Evolutionary conservation across 192 early-diverging fungal species (phyloP).

Genomic region (Coemansia sp.): DNA sequence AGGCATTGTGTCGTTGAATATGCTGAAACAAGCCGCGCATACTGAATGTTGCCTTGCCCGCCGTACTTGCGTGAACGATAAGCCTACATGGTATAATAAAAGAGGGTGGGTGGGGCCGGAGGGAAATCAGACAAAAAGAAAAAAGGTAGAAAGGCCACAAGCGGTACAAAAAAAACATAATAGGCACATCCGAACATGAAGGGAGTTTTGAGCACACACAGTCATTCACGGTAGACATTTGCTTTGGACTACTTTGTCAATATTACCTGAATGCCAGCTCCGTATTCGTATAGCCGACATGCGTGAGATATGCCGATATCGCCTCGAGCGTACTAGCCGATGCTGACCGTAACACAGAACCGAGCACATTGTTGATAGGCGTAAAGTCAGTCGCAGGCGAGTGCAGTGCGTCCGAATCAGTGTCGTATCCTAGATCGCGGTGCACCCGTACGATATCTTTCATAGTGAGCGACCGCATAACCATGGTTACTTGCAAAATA

Average conservation of each 20-base stretch:
- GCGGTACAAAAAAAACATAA: neutral
- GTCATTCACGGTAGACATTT: neutral
- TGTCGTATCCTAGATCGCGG: constrained; percentile 8
- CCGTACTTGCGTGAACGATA: neutral
- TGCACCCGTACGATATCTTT: constrained; percentile 22
- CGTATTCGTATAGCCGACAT: constrained; percentile 10
- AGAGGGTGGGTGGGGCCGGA: no score
- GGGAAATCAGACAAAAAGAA: neutral
- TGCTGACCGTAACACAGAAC: constrained; percentile 5
- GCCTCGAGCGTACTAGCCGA: constrained; percentile 10
- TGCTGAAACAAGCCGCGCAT: neutral
- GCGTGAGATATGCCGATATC: constrained; percentile 10
- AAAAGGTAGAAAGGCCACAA: neutral
- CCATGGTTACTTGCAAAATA: constrained; percentile 17
- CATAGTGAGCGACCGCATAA: constrained; percentile 4
- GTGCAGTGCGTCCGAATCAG: constrained; percentile 2
- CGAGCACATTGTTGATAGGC: constrained; percentile 23
- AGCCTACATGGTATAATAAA: constrained; percentile 19
- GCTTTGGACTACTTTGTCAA: neutral
- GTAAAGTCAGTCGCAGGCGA: neutral
- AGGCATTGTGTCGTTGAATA: constrained; percentile 3
- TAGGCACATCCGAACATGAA: no score
- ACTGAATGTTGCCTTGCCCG: neutral
- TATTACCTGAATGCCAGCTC: constrained; percentile 46
- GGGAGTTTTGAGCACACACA: neutral